Base-by-base conservation (phyloP, 2,329 filamentous ascomycete genomes). In the Neopestalotiopsis sp. region DNA sequence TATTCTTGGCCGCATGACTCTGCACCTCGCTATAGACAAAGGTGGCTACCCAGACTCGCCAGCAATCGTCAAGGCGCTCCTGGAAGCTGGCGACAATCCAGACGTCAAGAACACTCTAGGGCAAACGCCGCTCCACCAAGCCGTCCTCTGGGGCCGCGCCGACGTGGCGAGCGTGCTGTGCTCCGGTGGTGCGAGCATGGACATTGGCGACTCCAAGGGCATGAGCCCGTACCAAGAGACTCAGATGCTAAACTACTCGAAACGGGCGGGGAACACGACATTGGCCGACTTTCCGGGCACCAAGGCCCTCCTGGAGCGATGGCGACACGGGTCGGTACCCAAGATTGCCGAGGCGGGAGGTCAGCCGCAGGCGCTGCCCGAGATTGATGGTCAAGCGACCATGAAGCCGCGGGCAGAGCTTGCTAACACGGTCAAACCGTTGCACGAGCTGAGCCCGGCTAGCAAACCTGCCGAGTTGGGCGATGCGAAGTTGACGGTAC, bases 101-200 rank as follows among this genome's bases (percentile, higher is more conserved):
- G 64, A 70, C 65, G 40, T 30, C 17, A 69, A 68, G 14, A 71
- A 73, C 59, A 38, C 62, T 12, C 40, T 67, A 5, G 70, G 71
- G 6, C 68, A 73, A 40, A 73, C 72, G 13, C 42, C 67, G n/a
- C 67, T 73, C n/a, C 71, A 73, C 61, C 30, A 71, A 24, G 72
- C 72, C 7, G 66, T 71, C 6, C 63, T 68, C 20, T 64, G 69
- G 61, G 72, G 72, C 13, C 66, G 70, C 14, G 64, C 65, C 28
- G 69, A 70, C 56, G 61, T 66, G 5, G 69, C 67, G 24, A 49
- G 28, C 12, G n/a, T 65, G 9, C 59, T 70, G n/a, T 70, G 67
- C 40, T 28, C 58, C 34, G 13, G 28, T n/a, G 63, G 69, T 13
- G 69, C 69, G 5, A 67, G 45, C 61, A 58, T 66, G 24, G 42